phyloP scores from a whole-genome alignment of 2,329 filamentous ascomycete genomes.

The Xylogone sp. region DNA sequence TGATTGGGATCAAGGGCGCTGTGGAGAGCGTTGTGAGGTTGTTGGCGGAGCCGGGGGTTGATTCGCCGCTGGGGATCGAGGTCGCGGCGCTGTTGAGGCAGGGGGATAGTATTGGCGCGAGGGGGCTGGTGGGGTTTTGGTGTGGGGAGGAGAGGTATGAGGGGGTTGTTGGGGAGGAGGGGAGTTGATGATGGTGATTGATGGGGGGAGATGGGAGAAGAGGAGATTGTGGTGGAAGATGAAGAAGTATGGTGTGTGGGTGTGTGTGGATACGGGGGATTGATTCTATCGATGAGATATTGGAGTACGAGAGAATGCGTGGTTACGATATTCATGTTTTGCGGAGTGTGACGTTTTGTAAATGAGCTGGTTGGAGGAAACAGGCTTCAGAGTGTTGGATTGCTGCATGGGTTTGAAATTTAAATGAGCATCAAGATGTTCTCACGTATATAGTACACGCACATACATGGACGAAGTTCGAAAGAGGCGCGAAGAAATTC shows the following conservation, averaged over 20 bases:
- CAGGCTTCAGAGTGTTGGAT: no score
- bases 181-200: not conserved
- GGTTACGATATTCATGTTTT: no score
- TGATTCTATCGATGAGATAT: no score
- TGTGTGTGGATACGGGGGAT: no score
- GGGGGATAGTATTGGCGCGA: slow-evolving; percentile 65
- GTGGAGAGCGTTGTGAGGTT: slow-evolving; percentile 71
- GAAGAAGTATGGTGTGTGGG: no score
- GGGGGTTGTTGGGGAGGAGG: slow-evolving; percentile 26
- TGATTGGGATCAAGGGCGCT: slow-evolving; percentile 75
- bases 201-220: no score
- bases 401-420: no score
- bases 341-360: no score
- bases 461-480: slow-evolving; percentile 17
- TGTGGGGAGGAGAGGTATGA: slow-evolving; percentile 51
- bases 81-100: slow-evolving; percentile 63
- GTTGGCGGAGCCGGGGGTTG: slow-evolving; percentile 63
- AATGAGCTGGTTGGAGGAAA: no score
- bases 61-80: slow-evolving; percentile 77
- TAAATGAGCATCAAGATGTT: no score
- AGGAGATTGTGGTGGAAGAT: no score
- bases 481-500: not conserved
- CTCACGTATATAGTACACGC: not conserved
- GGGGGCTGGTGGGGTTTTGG: slow-evolving; percentile 70
- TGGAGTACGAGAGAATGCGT: no score